Base-by-base conservation (phyloP, 257 asterid genomes). In the Prunella vulgaris region DNA sequence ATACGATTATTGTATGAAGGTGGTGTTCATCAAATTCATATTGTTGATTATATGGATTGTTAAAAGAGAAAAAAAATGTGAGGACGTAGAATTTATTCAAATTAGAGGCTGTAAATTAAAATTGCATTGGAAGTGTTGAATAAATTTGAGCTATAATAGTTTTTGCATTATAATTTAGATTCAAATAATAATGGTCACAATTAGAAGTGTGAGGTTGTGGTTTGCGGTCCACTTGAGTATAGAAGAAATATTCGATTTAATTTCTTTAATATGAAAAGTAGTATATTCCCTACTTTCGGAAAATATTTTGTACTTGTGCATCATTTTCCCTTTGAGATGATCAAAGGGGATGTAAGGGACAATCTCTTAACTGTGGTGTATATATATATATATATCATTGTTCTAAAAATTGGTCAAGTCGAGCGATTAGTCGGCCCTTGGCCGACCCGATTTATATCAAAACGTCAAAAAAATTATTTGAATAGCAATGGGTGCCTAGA, bases 211-310 rank as follows among this genome's bases (percentile, higher is more conserved):
- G 58, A 51, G 25, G 58, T 51, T 22, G 33, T 54, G 28, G 3
- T 54, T 25, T 24, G 62, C 32, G 4, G 5, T 66, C 77, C 58
- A 53, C 35, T 48, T 20, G 74, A 33, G 2, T 49, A 4, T 7
- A n/a, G 14, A 13, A 51, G 24, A 22, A 30, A 32, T 56, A 70
- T 64, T 64, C 73, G 51, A 30, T 76, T 64, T 70, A n/a, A n/a
- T n/a, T n/a, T 46, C 72, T 76, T 58, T 64, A 38, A 46, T 46
- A 49, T 35, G 66, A 28, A 64, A 76, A 76, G 76, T 35, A 24
- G 75, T 22, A 76, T 70, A 70, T 76, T 76, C 80, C 63, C 4
- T 58, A 9, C 63, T 66, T 73, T 73, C 10, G 40, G 68, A 46
- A n/a, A n/a, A 60, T 66, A 32, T 71, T 4, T 33, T 44, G 59